Evolutionary conservation across 805 yeast species (phyloP).

Genomic region (Wickerhamiella allomyrinae): DNA sequence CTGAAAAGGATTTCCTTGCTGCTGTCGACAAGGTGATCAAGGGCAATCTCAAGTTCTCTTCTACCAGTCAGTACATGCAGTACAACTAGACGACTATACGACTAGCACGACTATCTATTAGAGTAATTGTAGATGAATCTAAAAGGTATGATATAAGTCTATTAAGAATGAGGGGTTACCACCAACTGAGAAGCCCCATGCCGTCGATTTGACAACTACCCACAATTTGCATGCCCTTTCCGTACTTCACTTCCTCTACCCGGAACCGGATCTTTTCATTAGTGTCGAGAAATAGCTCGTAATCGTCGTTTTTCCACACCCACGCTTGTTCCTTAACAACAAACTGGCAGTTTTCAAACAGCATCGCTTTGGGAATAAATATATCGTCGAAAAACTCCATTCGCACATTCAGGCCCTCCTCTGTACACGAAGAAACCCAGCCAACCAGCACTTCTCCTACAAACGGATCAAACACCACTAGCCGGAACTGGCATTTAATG

Average conservation of each 20-base stretch:
- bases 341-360: conserved; percentile 66
- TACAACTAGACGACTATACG: conserved; percentile 42
- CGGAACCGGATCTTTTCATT: conserved; percentile 87
- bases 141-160: too few species aligned
- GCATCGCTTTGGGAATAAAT: conserved; percentile 66
- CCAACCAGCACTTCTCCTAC: conserved; percentile 88
- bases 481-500: conserved; percentile 54
- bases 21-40: conserved; percentile 98
- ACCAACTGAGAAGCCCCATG: conserved; percentile 93
- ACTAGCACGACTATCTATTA: background rate
- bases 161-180: too few species aligned
- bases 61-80: conserved; percentile 97
- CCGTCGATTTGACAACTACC: conserved; percentile 95
- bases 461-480: conserved; percentile 82
- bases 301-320: conserved; percentile 74
- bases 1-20: conserved; percentile 92
- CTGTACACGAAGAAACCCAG: conserved; percentile 78
- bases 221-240: conserved; percentile 68
- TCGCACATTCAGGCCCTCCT: conserved; percentile 71
- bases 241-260: conserved; percentile 74
- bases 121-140: too few species aligned
- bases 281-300: conserved; percentile 69
- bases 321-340: conserved; percentile 72
- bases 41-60: conserved; percentile 95
- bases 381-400: conserved; percentile 87